These are phyloP conservation scores for Dendrobium huoshanense DNA, from an alignment of 106 monocot genomes.

Conservation along the genomic window DNA sequence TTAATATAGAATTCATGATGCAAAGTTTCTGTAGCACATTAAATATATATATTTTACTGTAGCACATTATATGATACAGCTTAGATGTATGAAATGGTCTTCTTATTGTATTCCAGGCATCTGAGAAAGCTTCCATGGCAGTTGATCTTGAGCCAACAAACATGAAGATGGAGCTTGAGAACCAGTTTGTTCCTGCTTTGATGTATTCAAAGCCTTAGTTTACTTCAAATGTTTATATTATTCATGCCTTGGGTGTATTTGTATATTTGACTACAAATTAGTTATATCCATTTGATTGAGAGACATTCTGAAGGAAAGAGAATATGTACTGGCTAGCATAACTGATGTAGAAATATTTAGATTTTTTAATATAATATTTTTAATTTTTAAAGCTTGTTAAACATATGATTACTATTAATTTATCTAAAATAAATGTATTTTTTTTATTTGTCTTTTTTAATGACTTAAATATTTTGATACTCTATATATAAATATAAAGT, in stretches of 20 bases:
- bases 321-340: background rate
- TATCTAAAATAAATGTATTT: no score
- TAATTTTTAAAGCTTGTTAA: background rate
- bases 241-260: no score
- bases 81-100: background rate
- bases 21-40: no score
- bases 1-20: background rate
- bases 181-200: background rate
- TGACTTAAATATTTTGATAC: no score
- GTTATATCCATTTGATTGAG: background rate
- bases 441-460: no score
- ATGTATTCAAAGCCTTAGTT: slow-evolving; percentile 6
- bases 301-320: background rate
- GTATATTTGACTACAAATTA: no score
- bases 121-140: background rate
- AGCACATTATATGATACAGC: background rate
- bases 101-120: background rate
- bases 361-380: no score
- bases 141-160: background rate
- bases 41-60: no score
- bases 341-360: no score
- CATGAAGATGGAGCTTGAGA: slow-evolving; percentile 4
- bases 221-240: no score
- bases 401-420: no score
- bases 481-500: no score